A percentile compares a stretch with the other conserved stretches of the same genome.
These are phyloP conservation scores for Eimeria acervulina DNA, from an alignment of 169 alveolate genomes.

Conservation along the genomic window DNA sequence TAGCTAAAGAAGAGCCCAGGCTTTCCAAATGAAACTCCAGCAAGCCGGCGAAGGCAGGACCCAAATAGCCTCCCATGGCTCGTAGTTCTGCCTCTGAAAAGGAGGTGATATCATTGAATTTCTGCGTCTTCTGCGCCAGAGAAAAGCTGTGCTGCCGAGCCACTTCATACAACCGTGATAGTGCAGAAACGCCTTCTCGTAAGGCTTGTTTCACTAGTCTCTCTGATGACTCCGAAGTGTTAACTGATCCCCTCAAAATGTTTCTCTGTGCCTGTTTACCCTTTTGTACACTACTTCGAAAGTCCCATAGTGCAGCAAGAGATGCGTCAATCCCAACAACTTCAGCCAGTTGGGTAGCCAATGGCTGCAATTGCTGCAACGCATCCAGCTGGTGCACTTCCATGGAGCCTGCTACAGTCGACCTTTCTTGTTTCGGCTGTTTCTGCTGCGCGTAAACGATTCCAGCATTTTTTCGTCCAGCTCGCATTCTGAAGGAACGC, in stretches of 20 bases:
- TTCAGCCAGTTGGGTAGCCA: not conserved
- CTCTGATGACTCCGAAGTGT: not conserved
- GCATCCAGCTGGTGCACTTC: not conserved
- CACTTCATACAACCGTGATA: not conserved
- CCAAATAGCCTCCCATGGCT: not conserved
- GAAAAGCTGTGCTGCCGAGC: not conserved
- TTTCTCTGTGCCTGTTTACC: not conserved
- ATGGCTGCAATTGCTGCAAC: not conserved
- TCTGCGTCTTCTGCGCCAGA: not conserved
- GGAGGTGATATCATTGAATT: not conserved
- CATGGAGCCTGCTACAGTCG: not conserved
- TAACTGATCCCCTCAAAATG: not conserved
- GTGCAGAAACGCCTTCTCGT: not conserved
- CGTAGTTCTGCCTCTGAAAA: not conserved
- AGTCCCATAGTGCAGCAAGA: not conserved
- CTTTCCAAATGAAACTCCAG: not conserved
- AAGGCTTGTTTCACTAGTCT: not conserved
- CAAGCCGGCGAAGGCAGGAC: not conserved
- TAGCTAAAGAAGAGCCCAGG: not conserved
- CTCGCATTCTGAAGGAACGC: not conserved
- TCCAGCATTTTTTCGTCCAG: not conserved
- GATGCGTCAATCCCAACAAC: not conserved
- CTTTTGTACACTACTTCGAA: not conserved
- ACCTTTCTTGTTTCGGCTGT: not conserved
- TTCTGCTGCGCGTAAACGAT: not conserved